Conservation (phyloP, 2,329 filamentous ascomycete genomes). For the Stylonectria norvegica region DNA sequence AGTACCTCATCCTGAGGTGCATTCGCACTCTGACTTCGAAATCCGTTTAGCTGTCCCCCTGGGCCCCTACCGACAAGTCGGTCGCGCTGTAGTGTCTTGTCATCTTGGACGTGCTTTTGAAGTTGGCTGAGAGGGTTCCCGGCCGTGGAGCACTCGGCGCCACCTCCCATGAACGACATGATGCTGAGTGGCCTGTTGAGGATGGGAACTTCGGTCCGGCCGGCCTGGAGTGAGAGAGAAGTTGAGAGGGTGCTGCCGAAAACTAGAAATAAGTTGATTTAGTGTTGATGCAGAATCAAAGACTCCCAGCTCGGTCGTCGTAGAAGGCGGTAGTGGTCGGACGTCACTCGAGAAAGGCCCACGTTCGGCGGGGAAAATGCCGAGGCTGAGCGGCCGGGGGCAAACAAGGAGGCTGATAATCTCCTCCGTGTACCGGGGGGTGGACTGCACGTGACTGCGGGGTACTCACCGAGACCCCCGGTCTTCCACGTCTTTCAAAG, state of each 20-base stretch:
- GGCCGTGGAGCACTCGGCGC: conserved; percentile 93
- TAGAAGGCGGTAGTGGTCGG: too few species aligned
- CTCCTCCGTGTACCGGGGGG: conserved; percentile 3
- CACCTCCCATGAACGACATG: conserved; percentile 95
- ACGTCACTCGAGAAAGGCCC: conserved; percentile 3
- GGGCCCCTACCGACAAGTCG: conserved; percentile 75
- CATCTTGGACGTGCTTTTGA: conserved; percentile 93
- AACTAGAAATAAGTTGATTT: too few species aligned
- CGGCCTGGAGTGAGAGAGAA: conserved; percentile 7
- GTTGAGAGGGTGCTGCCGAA: too few species aligned
- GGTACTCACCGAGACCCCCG: conserved; percentile 10
- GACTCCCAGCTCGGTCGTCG: too few species aligned
- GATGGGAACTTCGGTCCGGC: conserved; percentile 3
- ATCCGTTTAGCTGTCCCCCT: conserved; percentile 67
- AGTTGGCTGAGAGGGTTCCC: conserved; percentile 97
- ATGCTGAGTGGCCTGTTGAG: conserved; percentile 24
- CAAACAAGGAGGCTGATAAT: conserved; percentile 9
- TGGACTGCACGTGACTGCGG: conserved; percentile 35
- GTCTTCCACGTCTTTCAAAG: conserved; percentile 8
- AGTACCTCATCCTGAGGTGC: conserved; percentile 70
- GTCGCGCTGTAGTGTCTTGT: conserved; percentile 91
- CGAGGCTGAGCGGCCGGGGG: conserved; percentile 22
- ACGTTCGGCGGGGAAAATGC: conserved; percentile 27
- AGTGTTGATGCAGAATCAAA: too few species aligned
- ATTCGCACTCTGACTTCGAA: conserved; percentile 68